Conservation (phyloP, 139 green algal species). For the Tetratostichococcus sp. region DNA sequence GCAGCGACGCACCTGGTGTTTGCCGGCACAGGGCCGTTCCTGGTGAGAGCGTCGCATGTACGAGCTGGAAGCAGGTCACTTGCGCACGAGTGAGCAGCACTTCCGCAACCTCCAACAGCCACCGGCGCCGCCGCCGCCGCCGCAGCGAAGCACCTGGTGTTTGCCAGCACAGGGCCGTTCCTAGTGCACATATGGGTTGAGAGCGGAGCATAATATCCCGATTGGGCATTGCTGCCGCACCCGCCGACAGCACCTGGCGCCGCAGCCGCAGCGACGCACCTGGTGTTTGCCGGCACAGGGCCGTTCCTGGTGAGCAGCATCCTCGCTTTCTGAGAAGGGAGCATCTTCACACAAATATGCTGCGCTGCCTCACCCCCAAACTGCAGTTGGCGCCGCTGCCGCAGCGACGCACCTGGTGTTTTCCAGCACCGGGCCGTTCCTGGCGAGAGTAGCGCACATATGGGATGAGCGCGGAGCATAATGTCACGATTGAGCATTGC, state of each 20-base stretch:
- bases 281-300: conserved; percentile 47
- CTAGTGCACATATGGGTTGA: conserved; percentile 42
- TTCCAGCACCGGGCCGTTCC: conserved; percentile 30
- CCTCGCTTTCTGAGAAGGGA: background rate
- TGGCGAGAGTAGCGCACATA: conserved; percentile 23
- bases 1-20: conserved; percentile 42
- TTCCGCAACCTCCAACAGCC: background rate
- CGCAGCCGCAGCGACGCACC: background rate
- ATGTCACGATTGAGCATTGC: too few species aligned
- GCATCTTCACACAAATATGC: background rate
- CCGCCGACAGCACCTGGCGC: background rate
- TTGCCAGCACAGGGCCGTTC: conserved; percentile 41
- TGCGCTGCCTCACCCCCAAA: too few species aligned
- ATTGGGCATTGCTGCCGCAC: too few species aligned
- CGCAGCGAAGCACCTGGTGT: conserved; percentile 34
- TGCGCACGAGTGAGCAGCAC: too few species aligned
- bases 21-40: conserved; percentile 34
- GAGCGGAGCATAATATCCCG: background rate
- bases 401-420: conserved; percentile 42
- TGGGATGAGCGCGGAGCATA: background rate
- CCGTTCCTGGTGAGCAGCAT: conserved; percentile 34
- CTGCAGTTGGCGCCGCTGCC: too few species aligned
- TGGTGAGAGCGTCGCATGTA: conserved; percentile 29
- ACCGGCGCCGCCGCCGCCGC: too few species aligned
- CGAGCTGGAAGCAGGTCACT: background rate